Evolutionary conservation across 108 stramenopile genomes (phyloP), one percentile per base, ranked within the genome.

Genomic region (Nitzschia sp.): DNA sequence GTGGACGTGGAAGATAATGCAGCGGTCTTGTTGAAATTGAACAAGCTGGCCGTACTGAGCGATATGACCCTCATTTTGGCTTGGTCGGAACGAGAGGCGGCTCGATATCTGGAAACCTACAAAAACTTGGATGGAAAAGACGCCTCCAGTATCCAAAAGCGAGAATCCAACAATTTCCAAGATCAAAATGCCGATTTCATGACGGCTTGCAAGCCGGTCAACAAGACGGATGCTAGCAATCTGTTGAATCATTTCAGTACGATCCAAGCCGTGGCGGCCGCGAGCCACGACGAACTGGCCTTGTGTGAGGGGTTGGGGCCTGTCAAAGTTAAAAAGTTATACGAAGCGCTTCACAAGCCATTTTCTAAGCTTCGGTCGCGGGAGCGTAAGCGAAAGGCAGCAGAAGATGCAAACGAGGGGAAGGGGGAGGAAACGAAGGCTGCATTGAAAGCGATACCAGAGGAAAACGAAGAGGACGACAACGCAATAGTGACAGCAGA

Each of bases 21-120:
- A 19, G 75, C 80, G 13, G 57, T 83, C 2, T 65, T 97, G 48
- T 56, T 81, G 21, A 81, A 85, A 32, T 59, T 98, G 51, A 96
- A 97, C 70, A 77, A 85, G 33, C 42, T 93, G 33, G 86, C 90
- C 24, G 88, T 95, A 18, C 31, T 65, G 21, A 71, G 87, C 58
- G 75, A 91, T 56, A 68, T 94, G 66, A 95, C 95, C 0, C 49
- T 97, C 31, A 74, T 98, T 19, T 70, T 96, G 17, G 85, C 91
- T 0, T 97, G 94, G 94, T 87, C 80, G 21, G 89, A 85, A 56
- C 77, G 79, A 60, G 97, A 98, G 77, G 91, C 90, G 5, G 97
- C 95, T 1, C 79, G 97, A 0, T 97, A 97, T 68, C 61, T 98
- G 59, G 97, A 98, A 82, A 94, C 95, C 23, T 91, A 91, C 75